Conservation (phyloP, 805 yeast species). For the Pichia exigua region DNA sequence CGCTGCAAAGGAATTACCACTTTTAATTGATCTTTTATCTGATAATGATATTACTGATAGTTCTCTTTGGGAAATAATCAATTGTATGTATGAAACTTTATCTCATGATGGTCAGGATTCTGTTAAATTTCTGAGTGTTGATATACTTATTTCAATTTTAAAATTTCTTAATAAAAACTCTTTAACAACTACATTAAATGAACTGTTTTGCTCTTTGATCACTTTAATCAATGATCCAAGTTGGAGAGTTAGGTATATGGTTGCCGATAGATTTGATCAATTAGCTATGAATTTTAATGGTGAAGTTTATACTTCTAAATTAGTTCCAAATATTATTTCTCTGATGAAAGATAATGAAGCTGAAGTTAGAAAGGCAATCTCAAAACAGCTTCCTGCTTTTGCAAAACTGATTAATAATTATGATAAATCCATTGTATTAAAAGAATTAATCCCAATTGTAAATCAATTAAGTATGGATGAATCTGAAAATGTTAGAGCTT, state of each 20-base stretch:
- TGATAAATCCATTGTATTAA: constrained; percentile 44
- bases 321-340: constrained; percentile 63
- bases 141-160: constrained; percentile 76
- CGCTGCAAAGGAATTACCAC: constrained; percentile 81
- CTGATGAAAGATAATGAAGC: constrained; percentile 91
- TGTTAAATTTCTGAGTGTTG: constrained; percentile 84
- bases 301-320: constrained; percentile 47
- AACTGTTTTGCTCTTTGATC: constrained; percentile 56
- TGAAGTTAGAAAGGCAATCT: constrained; percentile 91
- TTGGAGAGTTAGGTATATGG: constrained; percentile 98
- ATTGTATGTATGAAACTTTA: constrained; percentile 73
- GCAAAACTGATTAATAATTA: constrained; percentile 39
- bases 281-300: constrained; percentile 60
- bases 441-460: constrained; percentile 74
- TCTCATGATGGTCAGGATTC: constrained; percentile 89
- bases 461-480: constrained; percentile 81
- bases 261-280: constrained; percentile 84
- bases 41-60: not conserved
- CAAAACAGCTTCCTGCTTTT: constrained; percentile 82
- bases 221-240: constrained; percentile 79
- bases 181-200: constrained; percentile 43
- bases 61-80: constrained; percentile 58
- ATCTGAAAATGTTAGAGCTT: constrained; percentile 87
- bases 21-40: constrained; percentile 50
- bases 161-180: constrained; percentile 26